Percentiles rank a stretch among this genome's conserved stretches.
phyloP scores from a whole-genome alignment of 768 basidiomycete genomes.

The Amanita rimosa region DNA sequence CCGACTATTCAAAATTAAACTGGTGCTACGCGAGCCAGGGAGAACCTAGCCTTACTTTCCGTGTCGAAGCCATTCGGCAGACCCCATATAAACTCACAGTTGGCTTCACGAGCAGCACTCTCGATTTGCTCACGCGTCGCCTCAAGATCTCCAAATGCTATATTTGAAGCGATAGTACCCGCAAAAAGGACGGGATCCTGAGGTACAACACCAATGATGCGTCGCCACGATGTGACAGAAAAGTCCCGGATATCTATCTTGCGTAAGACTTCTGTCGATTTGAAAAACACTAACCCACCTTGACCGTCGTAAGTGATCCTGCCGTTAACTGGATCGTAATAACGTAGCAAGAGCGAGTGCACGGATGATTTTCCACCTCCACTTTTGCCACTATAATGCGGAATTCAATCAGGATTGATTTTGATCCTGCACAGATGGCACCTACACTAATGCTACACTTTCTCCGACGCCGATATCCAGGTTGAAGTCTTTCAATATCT shows the following conservation, averaged over 20 bases:
- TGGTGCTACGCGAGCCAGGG: background rate
- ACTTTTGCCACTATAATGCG: slow-evolving; percentile 63
- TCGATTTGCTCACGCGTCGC: slow-evolving; percentile 81
- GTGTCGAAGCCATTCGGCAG: slow-evolving; percentile 94
- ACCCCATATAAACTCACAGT: slow-evolving; percentile 94
- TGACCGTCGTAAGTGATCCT: slow-evolving; percentile 78
- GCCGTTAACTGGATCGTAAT: slow-evolving; percentile 82
- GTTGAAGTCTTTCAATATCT: slow-evolving; percentile 74
- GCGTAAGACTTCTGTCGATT: background rate
- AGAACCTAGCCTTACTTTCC: slow-evolving; percentile 43
- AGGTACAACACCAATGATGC: slow-evolving; percentile 86
- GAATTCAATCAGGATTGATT: background rate
- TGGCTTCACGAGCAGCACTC: slow-evolving; percentile 79
- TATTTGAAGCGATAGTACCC: slow-evolving; percentile 91
- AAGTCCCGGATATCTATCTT: slow-evolving; percentile 76
- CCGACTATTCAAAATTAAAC: slow-evolving; percentile 34
- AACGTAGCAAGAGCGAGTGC: slow-evolving; percentile 76
- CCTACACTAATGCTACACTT: slow-evolving; percentile 87
- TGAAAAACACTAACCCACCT: slow-evolving; percentile 33
- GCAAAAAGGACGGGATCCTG: slow-evolving; percentile 90
- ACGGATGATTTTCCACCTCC: slow-evolving; percentile 93
- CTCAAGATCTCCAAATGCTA: slow-evolving; percentile 71
- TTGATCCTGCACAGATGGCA: slow-evolving; percentile 7
- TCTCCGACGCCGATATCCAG: slow-evolving; percentile 76
- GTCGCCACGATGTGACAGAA: slow-evolving; percentile 77